Evolutionary conservation across 2,329 filamentous ascomycete species (phyloP).

Genomic region (Aschersonia sp.): DNA sequence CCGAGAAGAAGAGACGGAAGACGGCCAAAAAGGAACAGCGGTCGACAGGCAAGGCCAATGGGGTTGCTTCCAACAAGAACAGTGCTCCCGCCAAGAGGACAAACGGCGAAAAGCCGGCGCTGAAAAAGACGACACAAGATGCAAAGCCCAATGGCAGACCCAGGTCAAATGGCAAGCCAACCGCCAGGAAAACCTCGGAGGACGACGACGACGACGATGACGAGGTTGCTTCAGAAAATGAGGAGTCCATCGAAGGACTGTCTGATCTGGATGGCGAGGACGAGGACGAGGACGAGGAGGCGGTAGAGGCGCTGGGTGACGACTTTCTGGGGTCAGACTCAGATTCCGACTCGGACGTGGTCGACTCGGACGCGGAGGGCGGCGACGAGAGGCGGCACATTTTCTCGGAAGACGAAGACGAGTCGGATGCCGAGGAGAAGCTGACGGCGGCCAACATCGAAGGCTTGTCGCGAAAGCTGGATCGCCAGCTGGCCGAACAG

Average conservation of each 20-base stretch:
- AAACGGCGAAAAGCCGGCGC: conserved; percentile 14
- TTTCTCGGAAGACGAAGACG: conserved; percentile 91
- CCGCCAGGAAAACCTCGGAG: neutral
- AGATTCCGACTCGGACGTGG: conserved; percentile 31
- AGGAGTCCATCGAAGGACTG: conserved; percentile 22
- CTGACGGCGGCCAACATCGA: conserved; percentile 94
- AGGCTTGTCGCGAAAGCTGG: conserved; percentile 73
- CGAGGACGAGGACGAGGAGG: conserved; percentile 11
- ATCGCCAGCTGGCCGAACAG: conserved; percentile 61
- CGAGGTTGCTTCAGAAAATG: conserved; percentile 15
- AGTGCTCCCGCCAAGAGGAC: conserved; percentile 9
- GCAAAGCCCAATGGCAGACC: neutral
- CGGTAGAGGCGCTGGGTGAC: conserved; percentile 27
- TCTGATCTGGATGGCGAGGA: conserved; percentile 25
- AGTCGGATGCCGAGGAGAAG: conserved; percentile 76
- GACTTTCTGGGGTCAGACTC: conserved; percentile 43
- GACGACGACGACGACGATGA: conserved; percentile 16
- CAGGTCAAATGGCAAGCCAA: conserved; percentile 15
- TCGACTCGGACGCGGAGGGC: conserved; percentile 55
- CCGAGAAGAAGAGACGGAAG: conserved; percentile 8
- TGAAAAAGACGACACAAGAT: conserved; percentile 14
- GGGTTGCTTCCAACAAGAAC: neutral
- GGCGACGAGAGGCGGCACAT: conserved; percentile 41
- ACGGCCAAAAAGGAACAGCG: conserved; percentile 7
- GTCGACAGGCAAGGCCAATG: conserved; percentile 1